Conservation (phyloP, 2,329 filamentous ascomycete species). For the Sporothrix dimorphospora region DNA sequence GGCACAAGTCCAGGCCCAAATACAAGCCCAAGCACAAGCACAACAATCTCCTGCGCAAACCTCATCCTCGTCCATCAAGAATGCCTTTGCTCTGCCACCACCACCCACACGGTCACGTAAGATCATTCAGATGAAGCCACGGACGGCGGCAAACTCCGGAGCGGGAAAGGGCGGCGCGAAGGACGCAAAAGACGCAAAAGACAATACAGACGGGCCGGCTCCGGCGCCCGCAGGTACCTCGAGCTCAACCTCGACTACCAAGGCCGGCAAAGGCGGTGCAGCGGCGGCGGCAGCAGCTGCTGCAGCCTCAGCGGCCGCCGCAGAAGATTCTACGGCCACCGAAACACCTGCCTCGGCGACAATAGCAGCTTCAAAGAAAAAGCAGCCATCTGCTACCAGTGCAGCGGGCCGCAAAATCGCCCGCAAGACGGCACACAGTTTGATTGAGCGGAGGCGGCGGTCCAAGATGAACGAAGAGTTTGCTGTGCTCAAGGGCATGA, state of each 20-base stretch:
- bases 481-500: conserved; percentile 88
- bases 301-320: not conserved
- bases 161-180: not conserved
- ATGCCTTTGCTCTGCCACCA: conserved; percentile 80
- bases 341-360: conserved; percentile 26
- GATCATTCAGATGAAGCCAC: conserved; percentile 97
- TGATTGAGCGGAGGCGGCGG: conserved; percentile 85
- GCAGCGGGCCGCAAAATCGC: conserved; percentile 93
- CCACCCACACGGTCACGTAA: conserved; percentile 90
- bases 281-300: conserved; percentile 5
- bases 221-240: conserved; percentile 31
- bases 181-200: conserved; percentile 10
- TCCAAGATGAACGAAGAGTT: conserved; percentile 99
- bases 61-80: conserved; percentile 61
- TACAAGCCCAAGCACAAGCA: not conserved
- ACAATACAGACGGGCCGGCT: conserved; percentile 32
- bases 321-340: conserved; percentile 11
- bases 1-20: conserved; percentile 15
- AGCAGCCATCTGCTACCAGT: conserved; percentile 73
- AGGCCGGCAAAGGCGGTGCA: not conserved
- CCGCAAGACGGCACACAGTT: conserved; percentile 91
- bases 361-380: conserved; percentile 71
- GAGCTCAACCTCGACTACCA: conserved; percentile 4
- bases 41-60: not conserved
- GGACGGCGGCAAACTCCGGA: conserved; percentile 38